These are phyloP conservation scores for Trichoderma reesei DNA, from an alignment of 495 filamentous ascomycete genomes.

Conservation along the genomic window DNA sequence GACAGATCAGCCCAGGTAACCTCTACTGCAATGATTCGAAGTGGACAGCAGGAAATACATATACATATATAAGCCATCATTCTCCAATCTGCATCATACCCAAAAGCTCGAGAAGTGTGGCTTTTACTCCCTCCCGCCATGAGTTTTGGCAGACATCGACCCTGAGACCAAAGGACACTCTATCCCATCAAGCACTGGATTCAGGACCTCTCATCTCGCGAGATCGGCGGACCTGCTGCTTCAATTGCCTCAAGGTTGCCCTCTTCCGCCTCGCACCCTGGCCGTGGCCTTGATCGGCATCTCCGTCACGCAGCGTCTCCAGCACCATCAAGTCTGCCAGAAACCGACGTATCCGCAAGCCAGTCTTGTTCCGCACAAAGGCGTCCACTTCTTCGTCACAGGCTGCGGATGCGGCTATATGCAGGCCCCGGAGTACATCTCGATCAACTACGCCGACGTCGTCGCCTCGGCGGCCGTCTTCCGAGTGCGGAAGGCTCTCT, in stretches of 20 bases:
- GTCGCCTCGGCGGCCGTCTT: constrained; percentile 16
- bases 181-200: background rate
- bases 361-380: constrained; percentile 34
- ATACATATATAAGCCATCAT: too few species aligned
- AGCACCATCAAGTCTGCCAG: constrained; percentile 37
- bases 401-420: constrained; percentile 38
- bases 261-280: background rate
- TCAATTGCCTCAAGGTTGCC: background rate
- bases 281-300: background rate
- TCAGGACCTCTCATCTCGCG: background rate
- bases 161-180: background rate
- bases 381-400: constrained; percentile 36
- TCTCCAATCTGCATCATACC: background rate
- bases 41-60: too few species aligned
- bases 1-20: too few species aligned
- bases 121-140: too few species aligned
- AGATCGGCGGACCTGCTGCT: constrained; percentile 5
- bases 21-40: too few species aligned
- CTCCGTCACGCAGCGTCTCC: constrained; percentile 25
- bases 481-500: background rate
- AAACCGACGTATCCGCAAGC: constrained; percentile 35
- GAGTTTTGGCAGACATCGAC: too few species aligned
- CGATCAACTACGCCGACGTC: constrained; percentile 27
- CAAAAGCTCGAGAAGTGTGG: too few species aligned
- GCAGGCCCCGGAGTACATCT: constrained; percentile 38